A percentile compares a stretch with the other conserved stretches of the same genome.
Conservation (phyloP, 2,329 filamentous ascomycete species). For the Venturia effusa region DNA sequence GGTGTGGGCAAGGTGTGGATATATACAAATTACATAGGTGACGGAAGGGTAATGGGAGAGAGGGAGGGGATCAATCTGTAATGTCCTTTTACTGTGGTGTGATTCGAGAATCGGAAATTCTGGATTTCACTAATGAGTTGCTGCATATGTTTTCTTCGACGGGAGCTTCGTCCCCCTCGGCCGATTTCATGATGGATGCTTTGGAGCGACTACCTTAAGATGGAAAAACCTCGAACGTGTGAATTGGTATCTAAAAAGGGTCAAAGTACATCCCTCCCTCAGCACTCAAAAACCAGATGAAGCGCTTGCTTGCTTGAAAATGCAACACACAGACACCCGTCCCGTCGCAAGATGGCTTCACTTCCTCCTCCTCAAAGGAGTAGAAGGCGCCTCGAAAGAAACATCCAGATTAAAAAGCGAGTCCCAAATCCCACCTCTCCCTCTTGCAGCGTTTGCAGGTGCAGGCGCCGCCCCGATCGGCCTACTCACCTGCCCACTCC, state of each 20-base stretch:
- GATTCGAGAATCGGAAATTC: too few relatives aligned
- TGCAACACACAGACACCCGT: neutral
- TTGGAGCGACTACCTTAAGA: too few relatives aligned
- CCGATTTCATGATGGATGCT: too few relatives aligned
- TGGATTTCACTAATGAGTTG: too few relatives aligned
- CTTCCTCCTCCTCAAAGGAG: neutral
- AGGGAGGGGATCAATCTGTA: neutral
- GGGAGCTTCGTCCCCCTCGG: too few relatives aligned
- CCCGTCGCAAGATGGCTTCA: neutral
- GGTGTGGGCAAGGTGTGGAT: neutral
- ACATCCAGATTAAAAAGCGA: slow-evolving; percentile 12
- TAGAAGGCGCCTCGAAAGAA: slow-evolving; percentile 6
- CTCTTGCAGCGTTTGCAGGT: too few relatives aligned
- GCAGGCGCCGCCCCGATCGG: neutral
- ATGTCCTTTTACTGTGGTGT: neutral
- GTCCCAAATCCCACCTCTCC: slow-evolving; percentile 11
- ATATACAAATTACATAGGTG: neutral
- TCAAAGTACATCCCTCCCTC: neutral
- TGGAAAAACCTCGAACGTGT: neutral
- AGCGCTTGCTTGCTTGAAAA: neutral
- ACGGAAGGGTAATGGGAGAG: neutral
- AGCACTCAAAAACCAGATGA: too few relatives aligned
- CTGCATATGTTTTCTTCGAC: too few relatives aligned
- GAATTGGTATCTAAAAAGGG: neutral
- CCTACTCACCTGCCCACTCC: neutral